Evolutionary conservation across 1,139 yeast genomes (phyloP), one percentile per base, ranked within the genome.

Genomic region (Saccharomyces hybrid): DNA sequence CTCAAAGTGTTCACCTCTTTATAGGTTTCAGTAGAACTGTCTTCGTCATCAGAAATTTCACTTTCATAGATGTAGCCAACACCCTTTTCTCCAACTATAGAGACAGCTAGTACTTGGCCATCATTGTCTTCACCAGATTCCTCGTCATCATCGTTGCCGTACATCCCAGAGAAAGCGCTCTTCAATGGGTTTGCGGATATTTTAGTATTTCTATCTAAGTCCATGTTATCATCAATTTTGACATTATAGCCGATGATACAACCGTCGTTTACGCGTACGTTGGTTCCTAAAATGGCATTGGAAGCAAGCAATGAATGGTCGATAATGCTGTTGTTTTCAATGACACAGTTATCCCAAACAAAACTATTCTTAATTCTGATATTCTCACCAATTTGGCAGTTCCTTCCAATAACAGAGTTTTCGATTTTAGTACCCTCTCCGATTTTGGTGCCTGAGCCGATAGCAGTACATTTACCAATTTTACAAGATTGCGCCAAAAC

Each of bases 401-500:
- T 79, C 62, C 91, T 82, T 14, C 99, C 99, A 67, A 93, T 82
- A 3, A 88, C 87, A 19, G 95, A 84, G 55, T 82, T 80, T 55
- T 76, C 76, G 52, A 90, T 77, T 3, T 66, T 62, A 0, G 84
- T 74, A 19, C 77, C 75, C 50, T 79, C 80, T 46, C 85, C 86
- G 60, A 93, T 83, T 48, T 76, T 78, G 0, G 96, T 78, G 54
- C 81, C 78, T 6, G 83, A 73, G 1, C 97, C 97, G 60, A 95
- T 86, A 4, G 88, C 85, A 3, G 91, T 86, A 62, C 88, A 78
- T 52, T 83, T 79, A 21, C 86, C 86, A 58, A 89, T 80, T 61
- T 82, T 83, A 73, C 97, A 89, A n/a, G 95, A 86, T 69, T 91
- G 96, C 0, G 97, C 96, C 63, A 95, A 77, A 12, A 90, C 82